Evolutionary conservation across 805 yeast genomes (phyloP), one percentile per base, ranked within the genome.

Genomic region (Barnettozyma populi): DNA sequence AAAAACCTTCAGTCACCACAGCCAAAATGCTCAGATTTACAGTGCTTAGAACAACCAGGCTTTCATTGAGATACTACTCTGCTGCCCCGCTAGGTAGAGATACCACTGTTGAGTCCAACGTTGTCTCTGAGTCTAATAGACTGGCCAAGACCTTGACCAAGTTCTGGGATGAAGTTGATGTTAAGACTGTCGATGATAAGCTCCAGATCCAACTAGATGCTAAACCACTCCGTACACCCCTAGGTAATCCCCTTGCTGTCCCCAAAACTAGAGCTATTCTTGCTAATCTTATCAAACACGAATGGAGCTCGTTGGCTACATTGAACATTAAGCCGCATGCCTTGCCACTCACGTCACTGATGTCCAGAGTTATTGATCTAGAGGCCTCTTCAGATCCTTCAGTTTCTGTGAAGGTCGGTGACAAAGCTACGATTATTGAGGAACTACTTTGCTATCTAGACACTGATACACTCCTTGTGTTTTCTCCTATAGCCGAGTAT

Each of bases 381-480:
- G 65, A 72, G 23, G 57, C 61, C 11, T 71, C 75, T 3, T 64
- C 71, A 0, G 64, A 67, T 2, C 71, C 69, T 19, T 83, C 78
- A 43, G 62, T 75, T 44, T 63, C 72, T 14, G 78, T 82, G 38
- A 84, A 85, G 61, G 74, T 82, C 35, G 90, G 90, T 9, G 67
- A 67, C 42, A 61, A 79, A 38, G 76, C 73, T 5, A 78, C 76
- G 38, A 77, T 88, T 19, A 75, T 79, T 51, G 65, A 73, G 38
- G 77, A 76, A 52, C 68, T 94, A 52, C 69, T 92, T 59, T 80
- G 90, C 47, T 94, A 90, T 61, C 71, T 95, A 49, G 99, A 94
- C 64, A 94, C 99, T 0, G 99, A 94, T 65, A 90, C 98, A 2
- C 71, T 95, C 52, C 73, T 94, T 45, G 89, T 92, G 8, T 85